Evolutionary conservation across 306 rosid genomes (phyloP).

Genomic region (Crotalaria pallida): DNA sequence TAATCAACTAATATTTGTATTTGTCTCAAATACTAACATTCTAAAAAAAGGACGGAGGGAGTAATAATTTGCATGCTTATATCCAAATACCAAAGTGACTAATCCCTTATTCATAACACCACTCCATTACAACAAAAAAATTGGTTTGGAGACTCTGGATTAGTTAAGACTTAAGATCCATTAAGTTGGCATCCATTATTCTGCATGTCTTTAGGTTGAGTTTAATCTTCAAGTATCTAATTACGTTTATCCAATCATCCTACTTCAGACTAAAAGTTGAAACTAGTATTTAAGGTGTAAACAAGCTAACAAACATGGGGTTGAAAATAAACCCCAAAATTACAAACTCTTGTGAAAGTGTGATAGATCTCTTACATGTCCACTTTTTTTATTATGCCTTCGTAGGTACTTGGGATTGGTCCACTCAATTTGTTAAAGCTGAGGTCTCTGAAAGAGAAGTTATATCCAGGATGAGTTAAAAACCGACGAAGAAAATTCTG

Average conservation of each 20-base stretch:
- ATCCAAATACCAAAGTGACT: background rate
- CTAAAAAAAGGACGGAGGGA: too few species aligned
- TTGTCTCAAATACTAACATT: too few species aligned
- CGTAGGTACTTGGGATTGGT: constrained; percentile 41
- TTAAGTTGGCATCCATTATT: background rate
- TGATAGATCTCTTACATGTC: constrained; percentile 45
- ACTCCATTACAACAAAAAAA: background rate
- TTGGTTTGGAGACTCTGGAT: background rate
- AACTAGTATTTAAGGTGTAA: background rate
- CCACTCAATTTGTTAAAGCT: constrained; percentile 71
- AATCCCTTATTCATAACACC: background rate
- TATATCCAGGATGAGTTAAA: background rate
- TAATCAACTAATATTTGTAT: too few species aligned
- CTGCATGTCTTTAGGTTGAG: background rate
- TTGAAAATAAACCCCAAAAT: background rate
- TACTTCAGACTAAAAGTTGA: background rate
- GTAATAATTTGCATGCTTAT: background rate
- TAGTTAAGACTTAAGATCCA: background rate
- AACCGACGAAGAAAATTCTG: background rate
- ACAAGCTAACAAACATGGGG: background rate
- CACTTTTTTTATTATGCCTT: background rate
- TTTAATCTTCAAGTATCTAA: background rate
- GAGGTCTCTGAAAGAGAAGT: constrained; percentile 60
- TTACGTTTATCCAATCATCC: background rate
- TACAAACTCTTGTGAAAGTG: background rate